Percentiles rank a stretch among this genome's conserved stretches.
These are phyloP conservation scores for Purshia tridentata DNA, from an alignment of 306 rosid genomes.

Conservation along the genomic window DNA sequence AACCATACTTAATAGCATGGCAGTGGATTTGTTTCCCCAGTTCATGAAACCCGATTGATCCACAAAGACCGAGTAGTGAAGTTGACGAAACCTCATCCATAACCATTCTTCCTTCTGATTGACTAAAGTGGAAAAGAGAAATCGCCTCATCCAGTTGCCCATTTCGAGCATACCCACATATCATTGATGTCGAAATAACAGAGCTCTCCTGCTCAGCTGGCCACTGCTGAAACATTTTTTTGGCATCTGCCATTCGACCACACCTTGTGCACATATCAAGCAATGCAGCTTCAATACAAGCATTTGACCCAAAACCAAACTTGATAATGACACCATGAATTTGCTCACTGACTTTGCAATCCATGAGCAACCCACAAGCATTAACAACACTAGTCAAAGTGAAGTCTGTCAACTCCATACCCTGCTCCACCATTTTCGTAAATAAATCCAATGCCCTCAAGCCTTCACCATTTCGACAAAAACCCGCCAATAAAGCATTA, in stretches of 20 bases:
- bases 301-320: slow-evolving; percentile 65
- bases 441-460: slow-evolving; percentile 55
- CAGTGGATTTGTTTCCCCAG: slow-evolving; percentile 85
- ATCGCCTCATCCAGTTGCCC: slow-evolving; percentile 60
- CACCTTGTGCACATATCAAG: slow-evolving; percentile 82
- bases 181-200: slow-evolving; percentile 67
- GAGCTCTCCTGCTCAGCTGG: slow-evolving; percentile 42
- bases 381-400: slow-evolving; percentile 56
- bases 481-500: slow-evolving; percentile 73
- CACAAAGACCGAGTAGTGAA: slow-evolving; percentile 66
- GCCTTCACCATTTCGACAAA: slow-evolving; percentile 60
- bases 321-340: slow-evolving; percentile 68
- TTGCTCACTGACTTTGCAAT: slow-evolving; percentile 51
- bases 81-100: slow-evolving; percentile 69
- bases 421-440: slow-evolving; percentile 48
- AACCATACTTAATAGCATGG: slow-evolving; percentile 58
- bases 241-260: slow-evolving; percentile 66
- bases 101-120: slow-evolving; percentile 49
- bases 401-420: slow-evolving; percentile 62
- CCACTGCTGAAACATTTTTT: slow-evolving; percentile 55
- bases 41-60: slow-evolving; percentile 63
- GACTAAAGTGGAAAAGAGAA: slow-evolving; percentile 52
- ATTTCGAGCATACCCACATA: slow-evolving; percentile 72
- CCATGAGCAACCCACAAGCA: slow-evolving; percentile 66
- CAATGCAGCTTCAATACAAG: slow-evolving; percentile 58